Evolutionary conservation across 306 rosid genomes (phyloP).

Genomic region (Psophocarpus tetragonolobus): DNA sequence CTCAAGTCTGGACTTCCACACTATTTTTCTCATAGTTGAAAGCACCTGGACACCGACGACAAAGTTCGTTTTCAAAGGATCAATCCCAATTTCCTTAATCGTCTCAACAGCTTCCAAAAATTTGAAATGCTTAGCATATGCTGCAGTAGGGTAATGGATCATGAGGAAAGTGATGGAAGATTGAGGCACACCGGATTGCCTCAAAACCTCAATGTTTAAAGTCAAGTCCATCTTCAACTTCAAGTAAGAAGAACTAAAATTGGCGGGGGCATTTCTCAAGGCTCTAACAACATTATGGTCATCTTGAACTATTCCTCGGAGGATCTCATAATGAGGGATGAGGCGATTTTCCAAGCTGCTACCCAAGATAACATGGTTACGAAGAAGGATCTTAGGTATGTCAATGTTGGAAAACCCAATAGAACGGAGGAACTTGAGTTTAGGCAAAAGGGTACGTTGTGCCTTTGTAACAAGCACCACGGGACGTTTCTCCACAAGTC

Average conservation of each 20-base stretch:
- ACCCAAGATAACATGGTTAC: fast-evolving
- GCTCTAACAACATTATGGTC: constrained; percentile 2
- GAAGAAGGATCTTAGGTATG: constrained; percentile 8
- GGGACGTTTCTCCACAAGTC: constrained; percentile 11
- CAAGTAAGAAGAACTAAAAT: not conserved
- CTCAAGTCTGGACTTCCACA: constrained; percentile 19
- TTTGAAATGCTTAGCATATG: not conserved
- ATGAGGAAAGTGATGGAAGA: not conserved
- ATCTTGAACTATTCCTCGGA: constrained; percentile 13
- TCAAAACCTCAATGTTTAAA: constrained; percentile 38
- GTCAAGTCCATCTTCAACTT: not conserved
- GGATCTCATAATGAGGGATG: constrained; percentile 23
- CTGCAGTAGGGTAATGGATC: not conserved
- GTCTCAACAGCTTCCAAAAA: constrained; percentile 22
- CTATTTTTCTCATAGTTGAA: not conserved
- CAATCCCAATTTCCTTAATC: constrained; percentile 29
- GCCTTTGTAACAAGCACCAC: constrained; percentile 17
- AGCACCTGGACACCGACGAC: constrained; percentile 1
- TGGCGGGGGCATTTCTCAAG: not conserved
- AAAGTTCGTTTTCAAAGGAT: constrained; percentile 5
- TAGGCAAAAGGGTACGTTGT: constrained; percentile 38
- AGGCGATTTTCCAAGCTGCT: constrained; percentile 36
- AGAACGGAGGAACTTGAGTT: constrained; percentile 38
- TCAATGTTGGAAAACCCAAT: constrained; percentile 38
- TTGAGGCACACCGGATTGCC: constrained; percentile 33